Evolutionary conservation across 306 rosid species (phyloP).

Genomic region (Dicorynia guianensis): DNA sequence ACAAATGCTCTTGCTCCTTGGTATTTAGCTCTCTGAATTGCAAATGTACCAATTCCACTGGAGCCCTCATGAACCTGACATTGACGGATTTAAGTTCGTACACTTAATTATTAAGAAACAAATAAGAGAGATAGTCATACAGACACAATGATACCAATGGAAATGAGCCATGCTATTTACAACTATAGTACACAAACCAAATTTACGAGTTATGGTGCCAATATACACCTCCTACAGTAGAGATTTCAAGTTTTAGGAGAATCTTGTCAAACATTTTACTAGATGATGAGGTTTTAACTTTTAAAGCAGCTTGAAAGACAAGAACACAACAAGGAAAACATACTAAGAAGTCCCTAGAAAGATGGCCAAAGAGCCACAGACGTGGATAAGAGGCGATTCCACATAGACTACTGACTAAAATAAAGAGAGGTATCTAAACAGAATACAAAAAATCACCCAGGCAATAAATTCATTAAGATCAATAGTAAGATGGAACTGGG

Average conservation of each 20-base stretch:
- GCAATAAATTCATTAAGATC: too few species aligned
- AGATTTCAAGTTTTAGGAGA: neutral
- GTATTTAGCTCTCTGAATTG: slow-evolving; percentile 90
- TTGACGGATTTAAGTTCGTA: slow-evolving; percentile 7
- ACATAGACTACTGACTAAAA: neutral
- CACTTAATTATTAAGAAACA: neutral
- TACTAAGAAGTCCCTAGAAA: neutral
- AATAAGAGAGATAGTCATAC: slow-evolving; percentile 30
- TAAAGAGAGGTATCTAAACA: neutral
- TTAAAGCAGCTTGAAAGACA: neutral
- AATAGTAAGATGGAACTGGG: neutral
- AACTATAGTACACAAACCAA: neutral
- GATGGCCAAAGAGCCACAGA: neutral
- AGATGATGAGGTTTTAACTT: neutral
- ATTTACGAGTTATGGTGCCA: neutral
- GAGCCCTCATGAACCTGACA: slow-evolving; percentile 96
- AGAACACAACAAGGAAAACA: neutral
- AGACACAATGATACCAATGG: neutral
- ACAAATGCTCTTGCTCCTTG: slow-evolving; percentile 76
- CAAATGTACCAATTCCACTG: slow-evolving; percentile 96
- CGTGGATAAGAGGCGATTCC: neutral
- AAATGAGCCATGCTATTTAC: neutral
- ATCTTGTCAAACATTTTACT: neutral
- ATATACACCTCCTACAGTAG: neutral
- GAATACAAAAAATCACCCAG: neutral